These are phyloP conservation scores for Spencermartinsiella europaea DNA, from an alignment of 805 yeast species.

Conservation along the genomic window DNA sequence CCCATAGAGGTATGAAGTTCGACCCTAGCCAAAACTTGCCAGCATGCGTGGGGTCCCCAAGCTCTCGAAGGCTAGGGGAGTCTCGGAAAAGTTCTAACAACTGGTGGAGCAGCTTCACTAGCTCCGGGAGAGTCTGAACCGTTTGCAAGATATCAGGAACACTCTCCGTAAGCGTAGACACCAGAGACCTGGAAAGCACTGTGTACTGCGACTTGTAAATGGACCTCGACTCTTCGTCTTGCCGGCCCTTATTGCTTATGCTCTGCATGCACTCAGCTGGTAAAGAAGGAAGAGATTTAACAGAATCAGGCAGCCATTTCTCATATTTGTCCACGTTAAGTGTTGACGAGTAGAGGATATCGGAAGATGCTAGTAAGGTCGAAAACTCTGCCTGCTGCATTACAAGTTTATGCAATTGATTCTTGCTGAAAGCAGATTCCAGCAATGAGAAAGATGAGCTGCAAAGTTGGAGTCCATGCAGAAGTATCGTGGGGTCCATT, in stretches of 20 bases:
- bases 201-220: neutral
- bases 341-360: conserved; percentile 11
- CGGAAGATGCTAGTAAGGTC: conserved; percentile 15
- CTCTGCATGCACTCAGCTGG: conserved; percentile 12
- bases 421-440: conserved; percentile 15
- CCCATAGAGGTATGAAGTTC: conserved; percentile 8
- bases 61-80: conserved; percentile 4
- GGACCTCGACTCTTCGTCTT: neutral
- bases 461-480: conserved; percentile 11
- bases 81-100: conserved; percentile 9
- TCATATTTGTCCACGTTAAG: conserved; percentile 9
- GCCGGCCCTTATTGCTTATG: neutral
- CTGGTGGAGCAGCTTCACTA: conserved; percentile 11
- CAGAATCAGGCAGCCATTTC: conserved; percentile 18
- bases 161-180: conserved; percentile 3
- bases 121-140: conserved; percentile 2
- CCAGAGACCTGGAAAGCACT: conserved; percentile 5
- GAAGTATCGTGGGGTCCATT: neutral
- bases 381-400: conserved; percentile 14
- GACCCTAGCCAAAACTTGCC: conserved; percentile 4
- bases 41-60: neutral
- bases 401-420: conserved; percentile 12
- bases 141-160: conserved; percentile 5
- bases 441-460: conserved; percentile 11
- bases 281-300: conserved; percentile 9